Evolutionary conservation across 495 filamentous ascomycete genomes (phyloP), one percentile per base, ranked within the genome.

Genomic region (Aspergillus diversus): DNA sequence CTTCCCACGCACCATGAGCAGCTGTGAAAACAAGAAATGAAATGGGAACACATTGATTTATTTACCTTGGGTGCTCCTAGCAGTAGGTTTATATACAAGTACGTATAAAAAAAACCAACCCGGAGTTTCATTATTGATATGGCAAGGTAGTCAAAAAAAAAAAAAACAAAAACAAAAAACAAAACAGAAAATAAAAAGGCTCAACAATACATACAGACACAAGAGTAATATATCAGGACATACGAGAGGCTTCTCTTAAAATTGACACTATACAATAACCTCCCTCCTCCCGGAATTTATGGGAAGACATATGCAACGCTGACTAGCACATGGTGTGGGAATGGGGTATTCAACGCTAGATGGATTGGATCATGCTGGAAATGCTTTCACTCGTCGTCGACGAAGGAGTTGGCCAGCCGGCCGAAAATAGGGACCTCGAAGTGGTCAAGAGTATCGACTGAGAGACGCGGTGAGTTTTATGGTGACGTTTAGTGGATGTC

Each of bases 401-500:
- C 82, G 74, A 97, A 93, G 27, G 89, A 89, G 77, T 90, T 97
- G 42, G 94, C 94, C 72, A 97, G 80, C 15, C 65, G 73, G 32
- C 77, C 77, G 15, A 97, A 90, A 73, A 96, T 85, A 4, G 94
- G 94, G n/a, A 97, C 84, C 73, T 97, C 92, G 65, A 88, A 93
- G 78, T 93, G 88, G 72, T 97, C 95, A 48, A 97, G 82, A 7
- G 91, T 97, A 66, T 95, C 92, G 34, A 94, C 87, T 90, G 0
- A 8, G 62, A 5, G 12, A 15, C 37, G 11, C 4, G 21, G 39
- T 60, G 33, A 60, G 50, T 34, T 59, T 35, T 37, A 46, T 48
- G 0, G 7, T 8, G 32, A 42, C 1, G 9, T 16, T 5, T 33
- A 33, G 13, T n/a, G 16, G 33, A 8, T n/a, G 21, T 27, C n/a